A percentile compares a stretch with the other conserved stretches of the same genome.
phyloP scores from a whole-genome alignment of 306 rosid genomes.

The Gleditsia sinensis region DNA sequence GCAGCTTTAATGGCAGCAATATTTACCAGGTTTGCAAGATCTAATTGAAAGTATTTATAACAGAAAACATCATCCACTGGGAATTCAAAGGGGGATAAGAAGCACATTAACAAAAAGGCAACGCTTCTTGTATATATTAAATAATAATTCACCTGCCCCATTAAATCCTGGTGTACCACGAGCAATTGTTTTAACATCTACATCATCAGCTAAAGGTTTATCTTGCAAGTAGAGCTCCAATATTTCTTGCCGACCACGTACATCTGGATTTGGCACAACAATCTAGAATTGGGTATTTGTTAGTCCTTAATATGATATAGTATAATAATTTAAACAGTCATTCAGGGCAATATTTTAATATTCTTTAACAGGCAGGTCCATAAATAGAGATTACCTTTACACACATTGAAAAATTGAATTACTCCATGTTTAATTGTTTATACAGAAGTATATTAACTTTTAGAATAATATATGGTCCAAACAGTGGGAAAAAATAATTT shows the following conservation, averaged over 20 bases:
- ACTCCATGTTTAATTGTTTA: not conserved
- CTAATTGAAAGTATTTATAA: constrained; percentile 44
- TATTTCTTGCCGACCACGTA: constrained; percentile 95
- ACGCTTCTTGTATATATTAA: constrained; percentile 27
- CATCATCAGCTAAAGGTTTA: constrained; percentile 80
- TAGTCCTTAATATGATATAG: constrained; percentile 29
- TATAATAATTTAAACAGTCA: not conserved
- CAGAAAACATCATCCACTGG: constrained; percentile 21
- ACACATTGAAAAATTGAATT: not conserved
- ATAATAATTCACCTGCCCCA: constrained; percentile 75
- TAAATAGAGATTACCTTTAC: not conserved
- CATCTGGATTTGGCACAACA: constrained; percentile 97
- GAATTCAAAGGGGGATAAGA: not conserved
- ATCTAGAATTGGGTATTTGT: constrained; percentile 58
- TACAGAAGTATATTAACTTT: not conserved
- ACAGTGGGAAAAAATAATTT: no score
- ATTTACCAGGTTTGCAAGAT: constrained; percentile 97
- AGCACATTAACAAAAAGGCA: constrained; percentile 8
- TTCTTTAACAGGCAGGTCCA: constrained; percentile 4
- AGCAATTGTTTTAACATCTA: constrained; percentile 86
- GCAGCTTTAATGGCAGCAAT: constrained; percentile 99
- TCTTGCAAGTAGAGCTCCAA: constrained; percentile 95
- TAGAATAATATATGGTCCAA: not conserved
- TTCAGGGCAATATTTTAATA: constrained; percentile 13
- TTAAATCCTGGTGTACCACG: constrained; percentile 99